Base-by-base conservation (phyloP, 805 yeast genomes). In the Yarrowia yakushimensis region DNA sequence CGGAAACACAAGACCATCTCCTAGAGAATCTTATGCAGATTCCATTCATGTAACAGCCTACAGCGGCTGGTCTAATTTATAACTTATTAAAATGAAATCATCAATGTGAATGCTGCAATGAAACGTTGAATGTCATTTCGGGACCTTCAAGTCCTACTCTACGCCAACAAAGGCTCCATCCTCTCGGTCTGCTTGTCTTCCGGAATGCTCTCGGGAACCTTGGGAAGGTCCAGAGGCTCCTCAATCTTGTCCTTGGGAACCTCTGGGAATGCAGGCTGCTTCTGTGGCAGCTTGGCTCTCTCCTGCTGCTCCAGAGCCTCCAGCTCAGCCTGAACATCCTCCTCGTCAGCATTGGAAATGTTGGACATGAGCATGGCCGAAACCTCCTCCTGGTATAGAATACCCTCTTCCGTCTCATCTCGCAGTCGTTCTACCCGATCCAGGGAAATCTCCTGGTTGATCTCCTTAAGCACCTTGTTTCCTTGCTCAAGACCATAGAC, bases 331-430 rank as follows among this genome's bases (percentile, higher is more conserved):
- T 63, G 67, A 41, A 65, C 67, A 17, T 70, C 77, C 13, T 66
- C 71, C 61, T 76, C 78, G 18, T 74, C 78, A 11, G 71, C 67
- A 52, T 70, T 72, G 3, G 81, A 77, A 31, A 77, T 73, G 13
- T 64, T 65, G 30, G 66, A 66, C 17, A 74, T 70, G 33, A 78
- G 71, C 73, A 74, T 69, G 10, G 70, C 73, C 36, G 74, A 67
- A 15, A 78, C 70, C 65, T 78, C 79, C 63, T 87, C 84, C 69
- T 90, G 97, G 69, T 88, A 86, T 27, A 85, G 79, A 15, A 85
- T 78, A 54, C 93, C 96, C 22, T 90, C 97, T 50, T 87, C 89
- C 20, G 88, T 81, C 59, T 89, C 92, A 72, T 92, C 97, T 81
- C 93, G 76, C 3, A 93, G 79, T 69, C 79, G 81, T 67, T 92